Evolutionary conservation across 2,329 filamentous ascomycete genomes (phyloP).

Genomic region (Neurospora crassa): DNA sequence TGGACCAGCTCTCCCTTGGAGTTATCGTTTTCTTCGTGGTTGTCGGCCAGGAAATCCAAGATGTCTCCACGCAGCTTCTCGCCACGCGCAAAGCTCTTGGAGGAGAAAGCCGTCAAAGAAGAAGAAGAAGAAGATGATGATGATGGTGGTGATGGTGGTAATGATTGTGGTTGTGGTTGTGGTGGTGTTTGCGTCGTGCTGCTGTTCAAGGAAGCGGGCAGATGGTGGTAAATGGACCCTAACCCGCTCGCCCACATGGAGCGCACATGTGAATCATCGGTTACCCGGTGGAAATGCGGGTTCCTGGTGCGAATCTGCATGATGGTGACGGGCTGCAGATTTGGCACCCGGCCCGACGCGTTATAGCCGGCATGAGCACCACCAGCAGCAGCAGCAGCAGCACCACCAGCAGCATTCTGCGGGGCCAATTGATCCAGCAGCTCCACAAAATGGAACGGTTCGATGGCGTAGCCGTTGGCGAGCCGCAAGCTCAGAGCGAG

Average conservation of each 20-base stretch:
- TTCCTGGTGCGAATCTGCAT: constrained; percentile 24
- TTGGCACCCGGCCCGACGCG: neutral
- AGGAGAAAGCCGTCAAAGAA: too few species aligned
- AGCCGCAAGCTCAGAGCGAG: constrained; percentile 24
- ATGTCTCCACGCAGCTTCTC: constrained; percentile 10
- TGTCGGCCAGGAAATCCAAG: constrained; percentile 5
- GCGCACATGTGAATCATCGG: constrained; percentile 20
- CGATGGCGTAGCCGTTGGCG: constrained; percentile 25
- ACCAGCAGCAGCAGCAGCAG: too few species aligned
- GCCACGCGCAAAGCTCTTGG: neutral
- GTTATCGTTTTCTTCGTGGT: neutral
- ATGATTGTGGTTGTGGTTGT: too few species aligned
- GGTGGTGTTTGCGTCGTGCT: too few species aligned
- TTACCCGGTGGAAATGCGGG: constrained; percentile 23
- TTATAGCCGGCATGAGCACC: constrained; percentile 2
- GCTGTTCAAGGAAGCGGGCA: constrained; percentile 2
- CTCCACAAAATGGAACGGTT: constrained; percentile 25
- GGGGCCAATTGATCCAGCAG: constrained; percentile 14
- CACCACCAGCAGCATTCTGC: neutral
- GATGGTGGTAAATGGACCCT: constrained; percentile 21
- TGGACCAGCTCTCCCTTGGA: neutral
- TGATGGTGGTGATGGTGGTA: too few species aligned
- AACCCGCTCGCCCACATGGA: constrained; percentile 23
- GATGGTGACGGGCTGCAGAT: constrained; percentile 13
- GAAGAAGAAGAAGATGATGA: too few species aligned